Base-by-base conservation (phyloP, 768 basidiomycete species). In the Xerocomus spinulosus region DNA sequence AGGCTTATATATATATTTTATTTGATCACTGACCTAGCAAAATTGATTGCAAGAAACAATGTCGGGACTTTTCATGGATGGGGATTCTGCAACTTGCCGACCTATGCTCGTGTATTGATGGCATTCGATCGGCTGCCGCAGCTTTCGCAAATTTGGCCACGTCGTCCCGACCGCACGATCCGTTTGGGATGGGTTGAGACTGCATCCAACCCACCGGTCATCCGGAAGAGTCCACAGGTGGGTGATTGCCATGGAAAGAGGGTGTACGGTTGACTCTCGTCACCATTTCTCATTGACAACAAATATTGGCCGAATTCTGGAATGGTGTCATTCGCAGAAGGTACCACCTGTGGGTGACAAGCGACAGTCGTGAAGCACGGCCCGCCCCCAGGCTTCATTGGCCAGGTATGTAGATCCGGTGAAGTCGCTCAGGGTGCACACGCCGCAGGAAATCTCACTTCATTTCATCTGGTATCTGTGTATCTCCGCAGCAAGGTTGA, bases 401-500 rank as follows among this genome's bases (percentile, higher is more conserved):
- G 58, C 21, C 35, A 28, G 35, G 55, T n/a, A 14, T 23, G 36
- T 42, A 44, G 54, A 34, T 41, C 50, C 46, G 47, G 18, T 41
- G 30, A 46, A 12, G 46, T 33, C 36, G 46, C 50, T 34, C 34
- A 47, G 35, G 38, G 46, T 37, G 47, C 25, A 30, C 17, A 36
- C 46, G 26, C 26, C 5, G 26, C 10, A 37, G 20, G 29, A 44
- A 42, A 48, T 32, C 26, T 46, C 43, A 46, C n/a, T 47, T 28
- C 21, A 42, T 52, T 52, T 52, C 52, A 55, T 56, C 24, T 36
- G n/a, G n/a, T n/a, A 4, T 43, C 32, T 34, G 33, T 29, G 44
- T 64, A 64, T 67, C 53, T 64, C 63, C 64, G 60, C 61, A 51
- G 44, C 20, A 23, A 37, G 20, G 17, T 36, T 36, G 35, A 10